Base-by-base conservation (phyloP, 352 stramenopile species). In the Peronospora belbahrii region DNA sequence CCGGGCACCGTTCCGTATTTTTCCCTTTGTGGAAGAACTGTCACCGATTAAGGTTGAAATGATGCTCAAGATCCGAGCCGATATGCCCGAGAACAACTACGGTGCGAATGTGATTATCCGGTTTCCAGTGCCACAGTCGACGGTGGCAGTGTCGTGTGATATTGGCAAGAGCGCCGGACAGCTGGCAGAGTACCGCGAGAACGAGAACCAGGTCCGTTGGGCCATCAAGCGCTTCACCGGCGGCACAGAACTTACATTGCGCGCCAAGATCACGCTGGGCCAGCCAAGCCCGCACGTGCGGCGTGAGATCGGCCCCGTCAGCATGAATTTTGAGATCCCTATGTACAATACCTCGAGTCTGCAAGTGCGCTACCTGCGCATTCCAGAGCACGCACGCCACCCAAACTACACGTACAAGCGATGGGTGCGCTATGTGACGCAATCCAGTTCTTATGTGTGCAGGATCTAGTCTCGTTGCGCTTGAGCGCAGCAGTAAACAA, bases 271-370 rank as follows among this genome's bases (percentile, higher is more conserved):
- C 57, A 88, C 83, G 48, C 65, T 95, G 33, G 75, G 75, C 19
- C 69, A 83, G 48, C 79, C 71, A 25, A 91, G 74, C 45, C 60
- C 72, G 32, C 77, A 84, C 48, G 74, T 85, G 52, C 74, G 90
- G 45, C 87, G 87, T 58, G 94, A 99, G 65, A 96, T 99, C 58
- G 95, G 95, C 8, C 96, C 96, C 22, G 93, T 98, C 48, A 97
- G 92, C 54, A 96, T 99, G 83, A 97, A 95, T 65, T 99, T 99
- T 85, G 96, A 99, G 70, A 98, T 99, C 50, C 96, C 96, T 42
- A 99, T 99, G 95, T 99, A 98, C 77, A 98, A 98, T 83, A 97
- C 97, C 30, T 98, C 92, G 42, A 97, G 94, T 67, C 74, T 99
- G 38, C 92, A 98, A 62, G 94, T 99, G 57, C 84, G 94, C 42